phyloP scores from a whole-genome alignment of 2,329 filamentous ascomycete genomes.

The Lojkania enalia region DNA sequence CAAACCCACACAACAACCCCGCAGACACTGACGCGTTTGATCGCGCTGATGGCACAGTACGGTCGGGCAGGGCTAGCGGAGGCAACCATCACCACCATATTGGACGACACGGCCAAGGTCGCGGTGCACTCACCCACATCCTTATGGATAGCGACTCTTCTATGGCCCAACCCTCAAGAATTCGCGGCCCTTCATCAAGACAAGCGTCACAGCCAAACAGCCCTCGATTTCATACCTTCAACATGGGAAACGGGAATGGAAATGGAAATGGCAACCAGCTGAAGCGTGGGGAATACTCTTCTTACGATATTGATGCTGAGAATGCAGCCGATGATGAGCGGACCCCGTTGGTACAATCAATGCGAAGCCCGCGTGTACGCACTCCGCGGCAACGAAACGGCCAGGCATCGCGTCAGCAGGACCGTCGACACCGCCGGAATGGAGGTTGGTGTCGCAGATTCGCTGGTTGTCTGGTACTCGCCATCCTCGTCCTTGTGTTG shows the following conservation, averaged over 20 bases:
- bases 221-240: constrained; percentile 58
- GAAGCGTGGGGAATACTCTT: constrained; percentile 64
- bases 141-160: constrained; percentile 59
- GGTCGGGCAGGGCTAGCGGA: constrained; percentile 52
- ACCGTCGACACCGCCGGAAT: constrained; percentile 63
- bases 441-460: constrained; percentile 69
- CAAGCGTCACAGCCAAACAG: constrained; percentile 70
- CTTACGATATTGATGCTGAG: constrained; percentile 81
- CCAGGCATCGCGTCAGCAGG: constrained; percentile 64
- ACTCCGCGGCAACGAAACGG: constrained; percentile 57
- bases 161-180: constrained; percentile 71
- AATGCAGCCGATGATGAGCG: constrained; percentile 82
- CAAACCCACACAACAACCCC: constrained; percentile 69
- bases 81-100: constrained; percentile 81
- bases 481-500: constrained; percentile 77
- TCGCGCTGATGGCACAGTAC: constrained; percentile 43
- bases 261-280: constrained; percentile 33
- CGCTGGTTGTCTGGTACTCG: constrained; percentile 85
- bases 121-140: constrained; percentile 71
- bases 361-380: constrained; percentile 61
- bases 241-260: constrained; percentile 39
- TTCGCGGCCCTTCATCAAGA: constrained; percentile 61
- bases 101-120: constrained; percentile 74
- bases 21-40: constrained; percentile 51
- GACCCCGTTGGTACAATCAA: constrained; percentile 73